phyloP scores from a whole-genome alignment of 2,329 filamentous ascomycete genomes.

The Coniella lustricola region DNA sequence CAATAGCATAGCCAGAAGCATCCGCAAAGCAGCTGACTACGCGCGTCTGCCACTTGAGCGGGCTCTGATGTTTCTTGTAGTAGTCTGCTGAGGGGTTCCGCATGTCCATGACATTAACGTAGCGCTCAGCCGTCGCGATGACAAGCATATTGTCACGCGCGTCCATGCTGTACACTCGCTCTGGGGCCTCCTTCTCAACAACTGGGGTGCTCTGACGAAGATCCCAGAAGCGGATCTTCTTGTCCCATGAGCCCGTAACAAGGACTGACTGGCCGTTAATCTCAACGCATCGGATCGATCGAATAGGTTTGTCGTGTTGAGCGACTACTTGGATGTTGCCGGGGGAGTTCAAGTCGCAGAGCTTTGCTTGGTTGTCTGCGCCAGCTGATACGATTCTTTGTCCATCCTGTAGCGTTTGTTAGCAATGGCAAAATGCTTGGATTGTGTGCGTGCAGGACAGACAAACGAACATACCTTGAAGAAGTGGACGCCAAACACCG shows the following conservation, averaged over 20 bases:
- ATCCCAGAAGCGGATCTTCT: conserved; percentile 87
- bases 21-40: conserved; percentile 94
- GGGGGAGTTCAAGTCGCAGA: conserved; percentile 69
- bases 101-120: conserved; percentile 92
- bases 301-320: conserved; percentile 77
- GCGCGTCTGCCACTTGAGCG: conserved; percentile 95
- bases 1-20: conserved; percentile 85
- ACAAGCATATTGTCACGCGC: conserved; percentile 83
- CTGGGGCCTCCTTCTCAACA: conserved; percentile 60
- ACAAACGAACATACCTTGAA: conserved; percentile 61
- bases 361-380: conserved; percentile 82
- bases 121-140: conserved; percentile 86
- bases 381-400: conserved; percentile 80
- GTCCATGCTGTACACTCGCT: conserved; percentile 87
- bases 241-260: conserved; percentile 89
- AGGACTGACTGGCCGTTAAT: conserved; percentile 68
- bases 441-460: not conserved
- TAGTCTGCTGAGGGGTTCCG: conserved; percentile 73
- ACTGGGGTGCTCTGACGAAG: conserved; percentile 59
- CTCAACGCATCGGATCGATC: conserved; percentile 71
- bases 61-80: conserved; percentile 94
- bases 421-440: not conserved
- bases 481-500: conserved; percentile 80
- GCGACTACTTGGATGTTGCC: conserved; percentile 65
- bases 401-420: conserved; percentile 61